Percentiles rank a stretch among this genome's conserved stretches.
phyloP scores from a whole-genome alignment of 2,329 filamentous ascomycete species.

The Microcyclospora pomicola region DNA sequence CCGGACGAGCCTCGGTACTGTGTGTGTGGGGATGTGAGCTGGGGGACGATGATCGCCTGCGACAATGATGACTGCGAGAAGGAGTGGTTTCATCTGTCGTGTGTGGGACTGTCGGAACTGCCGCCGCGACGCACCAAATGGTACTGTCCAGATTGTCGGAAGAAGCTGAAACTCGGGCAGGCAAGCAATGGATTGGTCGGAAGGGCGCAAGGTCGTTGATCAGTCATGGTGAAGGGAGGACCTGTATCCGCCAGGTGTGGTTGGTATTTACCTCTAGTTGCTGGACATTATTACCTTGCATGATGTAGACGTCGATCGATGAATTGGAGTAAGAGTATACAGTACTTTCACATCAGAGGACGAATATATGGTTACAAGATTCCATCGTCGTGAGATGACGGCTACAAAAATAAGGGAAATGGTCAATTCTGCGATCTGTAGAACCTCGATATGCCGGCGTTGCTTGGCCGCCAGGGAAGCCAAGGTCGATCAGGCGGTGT shows the following conservation, averaged over 20 bases:
- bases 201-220: constrained; percentile 1
- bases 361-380: no score
- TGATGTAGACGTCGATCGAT: no score
- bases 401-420: no score
- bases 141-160: constrained; percentile 69
- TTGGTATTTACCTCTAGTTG: no score
- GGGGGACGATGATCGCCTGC: constrained; percentile 71
- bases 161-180: constrained; percentile 27
- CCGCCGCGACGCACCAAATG: constrained; percentile 64
- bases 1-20: constrained; percentile 66
- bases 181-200: constrained; percentile 19
- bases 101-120: constrained; percentile 54
- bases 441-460: no score
- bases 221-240: background rate
- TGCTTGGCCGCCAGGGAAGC: no score
- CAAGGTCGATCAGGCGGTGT: no score
- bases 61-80: constrained; percentile 70
- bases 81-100: constrained; percentile 77
- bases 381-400: no score
- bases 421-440: no score
- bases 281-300: no score
- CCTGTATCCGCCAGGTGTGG: background rate
- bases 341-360: no score
- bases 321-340: no score
- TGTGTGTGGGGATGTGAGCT: constrained; percentile 65